These are phyloP conservation scores for Gossypium trilobum DNA, from an alignment of 441 rosid species.

Conservation along the genomic window DNA sequence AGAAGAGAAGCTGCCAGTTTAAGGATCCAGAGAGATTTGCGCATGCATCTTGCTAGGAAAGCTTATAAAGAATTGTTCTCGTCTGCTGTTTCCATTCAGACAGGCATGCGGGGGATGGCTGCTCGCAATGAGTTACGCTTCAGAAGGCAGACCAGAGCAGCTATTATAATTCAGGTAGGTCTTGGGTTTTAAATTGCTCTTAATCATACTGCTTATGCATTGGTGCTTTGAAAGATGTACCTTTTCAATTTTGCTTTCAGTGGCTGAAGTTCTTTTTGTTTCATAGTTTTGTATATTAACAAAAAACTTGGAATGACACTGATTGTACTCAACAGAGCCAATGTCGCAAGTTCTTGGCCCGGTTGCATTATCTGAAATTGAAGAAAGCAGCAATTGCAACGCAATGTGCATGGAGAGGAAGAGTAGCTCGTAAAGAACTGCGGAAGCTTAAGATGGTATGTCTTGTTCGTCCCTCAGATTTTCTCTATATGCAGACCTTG, in stretches of 20 bases:
- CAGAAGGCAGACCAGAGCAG: conserved; percentile 72
- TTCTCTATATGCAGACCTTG: conserved; percentile 4
- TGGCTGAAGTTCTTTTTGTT: conserved; percentile 2
- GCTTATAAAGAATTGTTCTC: conserved; percentile 43
- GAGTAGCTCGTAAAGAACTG: conserved; percentile 76
- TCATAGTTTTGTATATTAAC: neutral
- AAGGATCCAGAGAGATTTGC: conserved; percentile 67
- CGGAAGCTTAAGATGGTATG: conserved; percentile 83
- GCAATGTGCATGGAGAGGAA: conserved; percentile 96
- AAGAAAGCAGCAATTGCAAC: conserved; percentile 74
- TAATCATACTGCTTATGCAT: neutral
- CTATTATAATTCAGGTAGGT: conserved; percentile 58
- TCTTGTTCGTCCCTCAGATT: conserved; percentile 11
- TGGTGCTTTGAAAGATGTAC: conserved; percentile 7
- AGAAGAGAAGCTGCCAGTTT: conserved; percentile 74
- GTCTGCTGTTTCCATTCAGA: conserved; percentile 66
- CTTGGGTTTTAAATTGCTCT: conserved; percentile 9
- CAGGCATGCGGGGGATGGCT: conserved; percentile 86
- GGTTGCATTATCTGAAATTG: conserved; percentile 40
- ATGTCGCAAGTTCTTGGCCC: conserved; percentile 69
- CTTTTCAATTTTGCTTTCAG: conserved; percentile 6
- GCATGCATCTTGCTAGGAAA: conserved; percentile 78
- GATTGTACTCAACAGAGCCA: conserved; percentile 48
- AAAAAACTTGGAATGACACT: conserved; percentile 15
- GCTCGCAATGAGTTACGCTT: conserved; percentile 60